Percentiles rank a stretch among this genome's conserved stretches.
Evolutionary conservation across 805 yeast genomes (phyloP).

Genomic region (Saccharomycopsis sp.): DNA sequence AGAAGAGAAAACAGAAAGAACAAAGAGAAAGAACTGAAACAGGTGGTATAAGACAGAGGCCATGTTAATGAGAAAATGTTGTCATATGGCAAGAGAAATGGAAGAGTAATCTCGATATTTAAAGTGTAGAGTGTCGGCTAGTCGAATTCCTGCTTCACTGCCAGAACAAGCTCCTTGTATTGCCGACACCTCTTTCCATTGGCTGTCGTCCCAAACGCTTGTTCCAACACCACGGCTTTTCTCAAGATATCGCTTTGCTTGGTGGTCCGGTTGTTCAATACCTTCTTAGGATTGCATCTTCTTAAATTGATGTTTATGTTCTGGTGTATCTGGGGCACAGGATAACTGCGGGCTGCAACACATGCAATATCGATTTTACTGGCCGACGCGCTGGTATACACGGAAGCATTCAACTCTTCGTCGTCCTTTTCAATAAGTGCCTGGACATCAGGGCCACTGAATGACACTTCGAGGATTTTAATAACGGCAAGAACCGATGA

Average conservation of each 20-base stretch:
- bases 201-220: conserved; percentile 5
- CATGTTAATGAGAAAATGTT: too few species aligned
- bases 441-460: conserved; percentile 8
- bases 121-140: too few species aligned
- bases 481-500: conserved; percentile 11
- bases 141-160: not conserved
- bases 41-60: too few species aligned
- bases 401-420: conserved; percentile 1
- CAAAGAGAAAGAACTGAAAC: too few species aligned
- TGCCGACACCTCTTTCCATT: not conserved
- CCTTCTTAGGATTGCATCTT: conserved; percentile 8
- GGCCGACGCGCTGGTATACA: not conserved
- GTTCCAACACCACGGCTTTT: conserved; percentile 16
- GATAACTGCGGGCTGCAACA: not conserved
- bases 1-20: too few species aligned
- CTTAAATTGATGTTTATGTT: not conserved
- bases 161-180: not conserved
- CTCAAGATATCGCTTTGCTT: conserved; percentile 6
- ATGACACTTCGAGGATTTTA: conserved; percentile 13
- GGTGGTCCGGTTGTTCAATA: conserved; percentile 7
- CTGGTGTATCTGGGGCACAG: not conserved
- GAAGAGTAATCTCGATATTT: too few species aligned
- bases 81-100: too few species aligned
- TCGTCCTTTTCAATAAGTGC: not conserved
- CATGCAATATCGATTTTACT: not conserved